phyloP scores from a whole-genome alignment of 768 basidiomycete genomes.

The Termitomyces sp. region DNA sequence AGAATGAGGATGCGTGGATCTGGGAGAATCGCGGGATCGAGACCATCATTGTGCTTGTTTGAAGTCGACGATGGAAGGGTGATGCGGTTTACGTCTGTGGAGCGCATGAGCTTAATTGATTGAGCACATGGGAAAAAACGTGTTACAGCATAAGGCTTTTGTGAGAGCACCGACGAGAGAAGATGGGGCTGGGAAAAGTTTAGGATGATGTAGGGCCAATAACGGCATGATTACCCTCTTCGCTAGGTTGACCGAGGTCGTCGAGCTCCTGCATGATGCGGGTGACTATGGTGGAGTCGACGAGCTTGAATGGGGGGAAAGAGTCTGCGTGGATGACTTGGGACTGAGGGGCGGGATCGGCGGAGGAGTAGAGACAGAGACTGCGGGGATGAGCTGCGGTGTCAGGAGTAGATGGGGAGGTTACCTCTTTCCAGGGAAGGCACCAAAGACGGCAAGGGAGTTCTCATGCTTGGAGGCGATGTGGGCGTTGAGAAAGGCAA shows the following conservation, averaged over 20 bases:
- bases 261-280: conserved; percentile 64
- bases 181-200: conserved; percentile 41
- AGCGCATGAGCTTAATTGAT: background rate
- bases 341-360: conserved; percentile 37
- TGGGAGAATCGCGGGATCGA: conserved; percentile 28
- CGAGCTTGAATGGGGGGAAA: conserved; percentile 78
- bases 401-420: background rate
- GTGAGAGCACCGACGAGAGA: conserved; percentile 87
- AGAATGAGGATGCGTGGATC: conserved; percentile 57
- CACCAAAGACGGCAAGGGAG: conserved; percentile 87
- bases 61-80: conserved; percentile 26
- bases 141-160: conserved; percentile 86
- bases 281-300: conserved; percentile 64
- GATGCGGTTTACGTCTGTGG: conserved; percentile 38
- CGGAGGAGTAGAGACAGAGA: conserved; percentile 74
- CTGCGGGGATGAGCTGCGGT: conserved; percentile 32
- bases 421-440: conserved; percentile 80
- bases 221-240: conserved; percentile 41
- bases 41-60: conserved; percentile 24
- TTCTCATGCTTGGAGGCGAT: conserved; percentile 91
- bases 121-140: background rate
- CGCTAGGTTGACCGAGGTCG: conserved; percentile 40
- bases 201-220: conserved; percentile 12
- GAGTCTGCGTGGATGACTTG: conserved; percentile 66
- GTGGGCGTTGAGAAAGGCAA: conserved; percentile 92